Evolutionary conservation across 75 land plant species (phyloP).

Genomic region (Picea sitchensis): DNA sequence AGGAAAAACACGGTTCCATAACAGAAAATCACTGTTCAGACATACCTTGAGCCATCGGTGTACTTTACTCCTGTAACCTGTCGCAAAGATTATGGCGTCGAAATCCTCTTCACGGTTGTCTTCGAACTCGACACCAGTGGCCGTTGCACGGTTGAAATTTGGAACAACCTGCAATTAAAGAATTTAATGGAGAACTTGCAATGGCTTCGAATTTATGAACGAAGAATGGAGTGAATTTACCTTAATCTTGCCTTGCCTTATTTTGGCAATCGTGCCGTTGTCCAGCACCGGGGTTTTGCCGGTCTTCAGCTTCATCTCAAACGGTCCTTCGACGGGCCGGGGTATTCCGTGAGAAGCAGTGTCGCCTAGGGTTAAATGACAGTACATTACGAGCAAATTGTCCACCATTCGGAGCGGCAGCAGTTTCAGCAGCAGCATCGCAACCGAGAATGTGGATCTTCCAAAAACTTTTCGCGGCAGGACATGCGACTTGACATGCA

Average conservation of each 20-base stretch:
- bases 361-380: conserved; percentile 25
- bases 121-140: conserved; percentile 16
- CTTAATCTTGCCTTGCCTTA: conserved; percentile 40
- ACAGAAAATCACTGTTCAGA: too few relatives aligned
- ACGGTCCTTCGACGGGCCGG: conserved; percentile 45
- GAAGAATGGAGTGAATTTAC: conserved; percentile 2
- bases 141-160: conserved; percentile 8
- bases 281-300: conserved; percentile 51
- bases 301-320: conserved; percentile 25
- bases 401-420: conserved; percentile 35
- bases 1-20: too few relatives aligned
- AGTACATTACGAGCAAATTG: background rate
- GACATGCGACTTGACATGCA: conserved; percentile 11
- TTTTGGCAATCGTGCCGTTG: conserved; percentile 45
- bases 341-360: conserved; percentile 27
- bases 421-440: conserved; percentile 19
- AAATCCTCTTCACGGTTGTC: conserved; percentile 10
- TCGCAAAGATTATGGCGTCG: conserved; percentile 28
- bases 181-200: background rate
- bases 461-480: conserved; percentile 9
- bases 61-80: conserved; percentile 36
- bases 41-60: conserved; percentile 32
- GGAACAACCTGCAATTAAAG: conserved; percentile 21
- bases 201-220: background rate
- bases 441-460: conserved; percentile 10